Evolutionary conservation across 805 yeast genomes (phyloP), one percentile per base, ranked within the genome.

Genomic region (Ogataea dorogensis): DNA sequence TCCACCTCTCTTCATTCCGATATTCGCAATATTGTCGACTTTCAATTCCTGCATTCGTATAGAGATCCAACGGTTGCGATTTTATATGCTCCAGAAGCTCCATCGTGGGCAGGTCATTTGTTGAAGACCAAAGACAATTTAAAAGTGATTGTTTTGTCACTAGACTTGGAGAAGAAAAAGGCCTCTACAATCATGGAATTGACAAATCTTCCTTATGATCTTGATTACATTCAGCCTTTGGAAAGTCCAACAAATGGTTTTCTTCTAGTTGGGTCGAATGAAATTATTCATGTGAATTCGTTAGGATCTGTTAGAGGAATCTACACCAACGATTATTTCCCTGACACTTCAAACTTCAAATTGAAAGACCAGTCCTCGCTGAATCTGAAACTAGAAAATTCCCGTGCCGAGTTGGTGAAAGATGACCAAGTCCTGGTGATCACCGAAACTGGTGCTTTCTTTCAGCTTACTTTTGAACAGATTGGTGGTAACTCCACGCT

Each of bases 91-190:
- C 62, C 65, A 1, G 53, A 58, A 20, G 35, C 56, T 1, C 29
- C 52, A 9, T 77, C 88, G 0, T 86, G 96, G 95, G 79, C 94
- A 0, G 96, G 96, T 0, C 70, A 75, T 35, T 60, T 82, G 21
- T 70, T 81, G 2, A 62, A 70, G 32, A 65, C 61, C 5, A 81
- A 77, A 50, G 95, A 86, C 51, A 81, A 77, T 12, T 65, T 77
- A 19, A 67, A 70, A 27, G 73, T 78, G 41, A 64, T 76, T 17
- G 86, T 84, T 0, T 55, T 86, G 31, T 79, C 95, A 0, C 61
- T 89, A 14, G 91, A 88, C 48, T 50, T 81, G 11, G 64, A 61
- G 14, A 68, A 73, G 10, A 70, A 73, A 31, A 56, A 70, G 3
- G 77, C 91, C 0, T 81, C 91, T 0, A 67, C 84, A 0, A 84